Conservation (phyloP, 2,329 filamentous ascomycete genomes). For the Pyrenophora tritici-repentis region DNA sequence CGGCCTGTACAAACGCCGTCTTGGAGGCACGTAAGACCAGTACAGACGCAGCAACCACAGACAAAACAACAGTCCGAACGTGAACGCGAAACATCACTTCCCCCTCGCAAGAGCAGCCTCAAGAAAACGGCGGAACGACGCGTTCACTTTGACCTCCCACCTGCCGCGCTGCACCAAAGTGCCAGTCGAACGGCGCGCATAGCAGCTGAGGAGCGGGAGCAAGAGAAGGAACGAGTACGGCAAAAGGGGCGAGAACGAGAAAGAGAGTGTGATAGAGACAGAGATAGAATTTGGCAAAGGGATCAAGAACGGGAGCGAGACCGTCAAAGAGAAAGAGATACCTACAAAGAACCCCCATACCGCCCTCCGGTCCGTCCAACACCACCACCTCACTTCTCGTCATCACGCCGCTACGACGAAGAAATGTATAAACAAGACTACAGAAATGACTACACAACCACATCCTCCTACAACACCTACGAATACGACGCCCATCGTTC, state of each 20-base stretch:
- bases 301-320: not conserved
- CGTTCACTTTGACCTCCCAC: constrained; percentile 7
- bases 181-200: not conserved
- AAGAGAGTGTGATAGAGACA: not conserved
- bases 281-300: not conserved
- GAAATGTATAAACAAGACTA: not conserved
- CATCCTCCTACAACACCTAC: not conserved
- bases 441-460: not conserved
- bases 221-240: not conserved
- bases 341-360: too few species aligned
- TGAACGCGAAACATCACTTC: not conserved
- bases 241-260: not conserved
- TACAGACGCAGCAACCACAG: not conserved
- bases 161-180: not conserved
- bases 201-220: not conserved
- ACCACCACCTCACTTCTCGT: not conserved
- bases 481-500: not conserved
- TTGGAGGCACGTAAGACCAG: not conserved
- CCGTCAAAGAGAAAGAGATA: not conserved
- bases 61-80: not conserved
- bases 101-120: not conserved
- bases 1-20: not conserved
- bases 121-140: constrained; percentile 8
- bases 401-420: not conserved
- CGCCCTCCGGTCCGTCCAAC: too few species aligned